Conservation (phyloP, 441 rosid genomes). For the Eruca vesicaria region DNA sequence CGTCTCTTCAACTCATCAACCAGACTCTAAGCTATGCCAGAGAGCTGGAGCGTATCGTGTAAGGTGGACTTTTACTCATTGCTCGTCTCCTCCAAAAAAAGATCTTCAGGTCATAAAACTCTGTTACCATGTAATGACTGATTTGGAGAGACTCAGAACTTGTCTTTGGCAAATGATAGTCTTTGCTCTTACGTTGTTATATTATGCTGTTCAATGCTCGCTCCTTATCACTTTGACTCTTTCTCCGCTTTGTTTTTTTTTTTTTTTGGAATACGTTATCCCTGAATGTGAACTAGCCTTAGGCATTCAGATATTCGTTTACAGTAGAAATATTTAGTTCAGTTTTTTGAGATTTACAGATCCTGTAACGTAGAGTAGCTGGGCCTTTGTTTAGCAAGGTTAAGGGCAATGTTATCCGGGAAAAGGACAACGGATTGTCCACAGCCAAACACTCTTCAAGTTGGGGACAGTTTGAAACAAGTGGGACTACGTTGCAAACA, state of each 20-base stretch:
- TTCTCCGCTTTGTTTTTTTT: neutral
- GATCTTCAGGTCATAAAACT: neutral
- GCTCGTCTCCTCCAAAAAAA: neutral
- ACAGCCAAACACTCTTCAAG: constrained; percentile 9
- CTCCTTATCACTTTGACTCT: neutral
- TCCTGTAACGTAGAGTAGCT: neutral
- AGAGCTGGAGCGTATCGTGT: constrained; percentile 95
- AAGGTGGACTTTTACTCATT: constrained; percentile 23
- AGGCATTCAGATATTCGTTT: neutral
- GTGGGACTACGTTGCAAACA: neutral
- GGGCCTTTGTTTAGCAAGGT: neutral
- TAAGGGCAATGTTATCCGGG: neutral
- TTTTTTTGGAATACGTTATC: neutral
- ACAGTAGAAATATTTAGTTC: neutral
- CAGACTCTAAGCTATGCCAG: constrained; percentile 93
- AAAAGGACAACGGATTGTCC: neutral
- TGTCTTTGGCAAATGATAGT: constrained; percentile 12
- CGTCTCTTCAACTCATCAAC: constrained; percentile 89
- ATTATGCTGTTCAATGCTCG: neutral
- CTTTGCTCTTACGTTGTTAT: neutral
- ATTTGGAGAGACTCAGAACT: neutral
- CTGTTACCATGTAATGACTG: constrained; percentile 17
- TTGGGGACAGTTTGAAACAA: neutral
- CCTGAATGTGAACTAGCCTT: neutral
- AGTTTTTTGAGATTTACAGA: neutral